These are phyloP conservation scores for Emiliania huxleyi DNA, from an alignment of 78 protist genomes.

Conservation along the genomic window DNA sequence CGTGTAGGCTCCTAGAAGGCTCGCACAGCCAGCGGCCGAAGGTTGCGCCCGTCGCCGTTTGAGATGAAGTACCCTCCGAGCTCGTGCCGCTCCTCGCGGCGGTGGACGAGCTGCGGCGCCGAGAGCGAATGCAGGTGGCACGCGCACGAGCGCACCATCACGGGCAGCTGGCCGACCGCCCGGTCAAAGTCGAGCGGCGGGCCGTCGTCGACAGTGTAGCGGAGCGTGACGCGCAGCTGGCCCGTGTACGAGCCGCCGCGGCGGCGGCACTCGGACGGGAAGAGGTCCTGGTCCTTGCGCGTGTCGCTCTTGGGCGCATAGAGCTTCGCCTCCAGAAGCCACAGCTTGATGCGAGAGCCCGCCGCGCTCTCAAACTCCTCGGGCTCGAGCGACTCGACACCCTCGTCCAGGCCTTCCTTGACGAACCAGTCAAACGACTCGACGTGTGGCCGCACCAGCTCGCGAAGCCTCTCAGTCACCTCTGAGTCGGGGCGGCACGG, in stretches of 20 bases:
- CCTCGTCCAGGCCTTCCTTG: constrained; percentile 1
- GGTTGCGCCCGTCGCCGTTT: constrained; percentile 70
- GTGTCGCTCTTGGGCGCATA: background rate
- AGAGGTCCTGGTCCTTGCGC: background rate
- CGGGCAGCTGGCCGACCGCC: constrained; percentile 39
- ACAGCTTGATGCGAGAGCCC: background rate
- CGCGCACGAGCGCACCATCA: constrained; percentile 51
- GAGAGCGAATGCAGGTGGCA: constrained; percentile 55
- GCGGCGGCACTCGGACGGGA: constrained; percentile 22
- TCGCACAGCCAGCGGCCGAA: constrained; percentile 84
- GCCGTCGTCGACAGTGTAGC: background rate
- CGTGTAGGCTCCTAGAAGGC: too few relatives aligned
- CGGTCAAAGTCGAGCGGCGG: background rate
- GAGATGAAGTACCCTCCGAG: constrained; percentile 93
- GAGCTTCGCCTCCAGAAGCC: too few relatives aligned
- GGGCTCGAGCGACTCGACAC: background rate
- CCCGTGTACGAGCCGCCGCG: constrained; percentile 41
- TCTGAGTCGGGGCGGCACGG: too few relatives aligned
- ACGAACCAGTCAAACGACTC: constrained; percentile 61
- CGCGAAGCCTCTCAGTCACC: background rate
- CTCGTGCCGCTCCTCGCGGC: constrained; percentile 72
- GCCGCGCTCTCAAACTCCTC: background rate
- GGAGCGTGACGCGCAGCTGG: background rate
- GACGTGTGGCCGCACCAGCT: constrained; percentile 52
- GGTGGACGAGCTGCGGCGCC: constrained; percentile 25